Base-by-base conservation (phyloP, 2,329 filamentous ascomycete genomes). In the Onygenales sp. region DNA sequence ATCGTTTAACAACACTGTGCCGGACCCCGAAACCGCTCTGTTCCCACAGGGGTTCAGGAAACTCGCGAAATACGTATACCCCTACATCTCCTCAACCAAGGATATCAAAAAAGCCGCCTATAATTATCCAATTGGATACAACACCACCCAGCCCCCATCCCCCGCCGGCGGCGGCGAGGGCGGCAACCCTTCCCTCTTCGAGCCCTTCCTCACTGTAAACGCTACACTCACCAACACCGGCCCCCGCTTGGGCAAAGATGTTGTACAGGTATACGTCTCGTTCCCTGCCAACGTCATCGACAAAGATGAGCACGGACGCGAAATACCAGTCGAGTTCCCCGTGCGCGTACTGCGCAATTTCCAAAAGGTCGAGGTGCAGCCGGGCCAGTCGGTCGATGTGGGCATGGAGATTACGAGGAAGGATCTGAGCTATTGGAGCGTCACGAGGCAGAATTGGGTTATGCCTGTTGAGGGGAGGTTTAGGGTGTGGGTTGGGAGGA, bases 51-150 rank as follows among this genome's bases (percentile, higher is more conserved):
- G 71, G 4, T 81, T 88, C 63, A 74, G 76, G n/a, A 77, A 74
- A 47, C 70, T 90, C 0, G 73, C 78, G 52, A 86, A 86, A 61
- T 88, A 85, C 66, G 78, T 90, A 52, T 90, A 90, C 64, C 85
- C 86, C 0, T 90, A 87, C 66, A 74, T 88, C 27, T 66, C 75
- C 6, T 74, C 70, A 0, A 63, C 74, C 8, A 73, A 78, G 11
- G 76, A 78, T 6, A 72, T 77, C 17, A 66, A 71, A 56, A 66
- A 66, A 7, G 62, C 59, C 40, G 62, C 59, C 40, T 78, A 75
- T 58, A 70, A 66, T 27, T 85, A 79, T 61, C 84, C 77, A 1
- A 72, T 72, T 2, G 82, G 77, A 32, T 87, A 81, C 68, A 70
- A 76, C 59, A 67, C 66, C 14, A 61, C 61, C 2, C 77, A 78